Evolutionary conservation across 345 rosid genomes (phyloP), one percentile per base, ranked within the genome.

Genomic region (Anacardium occidentale): DNA sequence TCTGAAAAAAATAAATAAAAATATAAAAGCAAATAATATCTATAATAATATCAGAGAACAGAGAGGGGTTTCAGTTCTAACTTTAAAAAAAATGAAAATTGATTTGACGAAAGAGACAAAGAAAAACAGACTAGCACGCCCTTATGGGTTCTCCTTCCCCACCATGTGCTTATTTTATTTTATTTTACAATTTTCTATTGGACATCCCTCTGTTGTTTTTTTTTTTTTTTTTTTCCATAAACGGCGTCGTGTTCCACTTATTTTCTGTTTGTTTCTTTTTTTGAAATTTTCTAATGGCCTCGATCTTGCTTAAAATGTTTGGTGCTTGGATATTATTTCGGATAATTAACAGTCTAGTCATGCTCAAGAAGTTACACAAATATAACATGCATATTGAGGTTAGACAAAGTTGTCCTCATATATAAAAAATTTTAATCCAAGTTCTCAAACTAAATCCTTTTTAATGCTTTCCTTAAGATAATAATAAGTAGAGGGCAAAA

Each of bases 41-140:
- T 37, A 37, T 63, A 32, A 56, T 13, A 50, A 15, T 2, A 14
- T 3, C 20, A 11, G 62, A 71, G 51, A 65, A 57, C 58, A 72
- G 53, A 24, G 25, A 60, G 44, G 67, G 42, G 69, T n/a, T 51
- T 69, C 66, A 66, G n/a, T 29, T 29, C 32, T 29, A 29, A 29
- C 32, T 29, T 29, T 29, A 3, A 1, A 29, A n/a, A 32, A 34
- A 34, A 34, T 34, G 40, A 34, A n/a, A 40, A 69, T 58, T 62
- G 66, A 68, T 69, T 73, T 64, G 83, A 80, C 77, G 52, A 34
- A 57, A 60, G 61, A 7, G 69, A 72, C 52, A 51, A 53, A 25
- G 13, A 18, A 9, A 62, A 62, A 32, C 52, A 24, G 25, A 58
- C 7, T 25, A 44, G 21, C 71, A 12, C 15, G 0, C 51, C 48